Base-by-base conservation (phyloP, 2,329 filamentous ascomycete species). In the Immersiporthe knoxdaviesiana region DNA sequence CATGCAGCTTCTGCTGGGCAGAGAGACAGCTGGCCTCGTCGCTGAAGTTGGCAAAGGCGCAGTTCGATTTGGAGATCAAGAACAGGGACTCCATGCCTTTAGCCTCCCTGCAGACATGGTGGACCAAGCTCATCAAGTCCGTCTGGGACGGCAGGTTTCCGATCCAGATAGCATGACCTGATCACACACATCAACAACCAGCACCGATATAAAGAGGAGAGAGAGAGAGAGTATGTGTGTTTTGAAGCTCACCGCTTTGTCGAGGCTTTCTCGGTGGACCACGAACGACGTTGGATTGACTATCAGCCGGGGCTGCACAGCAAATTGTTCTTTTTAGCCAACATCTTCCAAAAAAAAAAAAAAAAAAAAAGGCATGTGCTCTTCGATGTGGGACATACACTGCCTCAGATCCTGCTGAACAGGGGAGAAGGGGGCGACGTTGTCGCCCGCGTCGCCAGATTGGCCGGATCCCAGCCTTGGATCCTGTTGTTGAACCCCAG, bases 31-130 rank as follows among this genome's bases (percentile, higher is more conserved):
- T 88, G 3, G 84, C 81, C 75, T 97, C 94, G 64, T 93, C 91
- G 72, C 90, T 92, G 78, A 97, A 98, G 76, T 98, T 98, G 73
- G 97, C 93, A 81, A 98, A 98, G 0, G 94, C 95, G 76, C 95
- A 98, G 77, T 97, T 97, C 78, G 94, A 97, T 79, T 97, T 97
- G 0, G 94, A 95, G 54, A 98, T 98, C 47, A 98, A 82, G 74
- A 98, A 97, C 0, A 98, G 83, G 61, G 94, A 97, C 77, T 97
- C 92, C 30, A 98, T 88, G 1, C 94, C 87, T 0, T 85, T 86
- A 0, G 93, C 90, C 73, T 94, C 91, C 72, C 88, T 89, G 71
- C 92, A 97, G 69, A 97, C 96, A 77, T 97, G 92, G 70, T 96
- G 89, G 65, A 97, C 97, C n/a, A 98, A 82, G 69, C 88, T 91